Conservation (phyloP, 495 filamentous ascomycete genomes). For the Lepraria neglecta region DNA sequence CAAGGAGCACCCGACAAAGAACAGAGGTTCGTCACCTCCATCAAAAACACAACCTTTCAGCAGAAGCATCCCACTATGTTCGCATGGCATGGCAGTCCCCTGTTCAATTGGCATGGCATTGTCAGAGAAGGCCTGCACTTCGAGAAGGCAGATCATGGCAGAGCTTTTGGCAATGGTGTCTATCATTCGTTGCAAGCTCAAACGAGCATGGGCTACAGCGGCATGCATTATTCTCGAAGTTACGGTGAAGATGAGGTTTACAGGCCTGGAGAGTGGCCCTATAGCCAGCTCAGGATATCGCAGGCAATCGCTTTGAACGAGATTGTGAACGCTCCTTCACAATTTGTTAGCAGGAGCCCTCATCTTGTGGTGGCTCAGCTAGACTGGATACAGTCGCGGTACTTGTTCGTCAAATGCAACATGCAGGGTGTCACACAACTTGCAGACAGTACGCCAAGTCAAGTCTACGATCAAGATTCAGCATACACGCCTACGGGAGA, state of each 20-base stretch:
- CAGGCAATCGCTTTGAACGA: slow-evolving; percentile 75
- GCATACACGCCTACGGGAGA: slow-evolving; percentile 38
- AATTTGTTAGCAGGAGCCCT: slow-evolving; percentile 51
- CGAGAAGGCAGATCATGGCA: slow-evolving; percentile 53
- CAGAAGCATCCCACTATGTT: slow-evolving; percentile 62
- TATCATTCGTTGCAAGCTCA: slow-evolving; percentile 61
- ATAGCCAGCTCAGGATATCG: slow-evolving; percentile 53
- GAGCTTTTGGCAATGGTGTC: slow-evolving; percentile 71
- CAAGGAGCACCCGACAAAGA: slow-evolving; percentile 92
- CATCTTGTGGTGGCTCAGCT: slow-evolving; percentile 68
- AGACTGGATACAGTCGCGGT: slow-evolving; percentile 90
- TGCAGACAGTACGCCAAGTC: slow-evolving; percentile 29
- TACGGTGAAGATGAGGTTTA: background rate
- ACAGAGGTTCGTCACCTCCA: slow-evolving; percentile 61
- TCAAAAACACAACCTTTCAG: slow-evolving; percentile 44
- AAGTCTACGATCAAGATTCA: slow-evolving; percentile 53
- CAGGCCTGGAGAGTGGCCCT: slow-evolving; percentile 49
- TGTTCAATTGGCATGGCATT: slow-evolving; percentile 87
- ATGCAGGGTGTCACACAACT: slow-evolving; percentile 11
- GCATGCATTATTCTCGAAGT: background rate
- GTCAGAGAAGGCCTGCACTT: slow-evolving; percentile 77
- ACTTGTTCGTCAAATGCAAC: slow-evolving; percentile 62
- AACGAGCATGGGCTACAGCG: slow-evolving; percentile 54
- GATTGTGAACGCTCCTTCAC: slow-evolving; percentile 65
- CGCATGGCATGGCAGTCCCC: slow-evolving; percentile 73